Conservation (phyloP, 495 filamentous ascomycete genomes). For the Neurospora tetrasperma region DNA sequence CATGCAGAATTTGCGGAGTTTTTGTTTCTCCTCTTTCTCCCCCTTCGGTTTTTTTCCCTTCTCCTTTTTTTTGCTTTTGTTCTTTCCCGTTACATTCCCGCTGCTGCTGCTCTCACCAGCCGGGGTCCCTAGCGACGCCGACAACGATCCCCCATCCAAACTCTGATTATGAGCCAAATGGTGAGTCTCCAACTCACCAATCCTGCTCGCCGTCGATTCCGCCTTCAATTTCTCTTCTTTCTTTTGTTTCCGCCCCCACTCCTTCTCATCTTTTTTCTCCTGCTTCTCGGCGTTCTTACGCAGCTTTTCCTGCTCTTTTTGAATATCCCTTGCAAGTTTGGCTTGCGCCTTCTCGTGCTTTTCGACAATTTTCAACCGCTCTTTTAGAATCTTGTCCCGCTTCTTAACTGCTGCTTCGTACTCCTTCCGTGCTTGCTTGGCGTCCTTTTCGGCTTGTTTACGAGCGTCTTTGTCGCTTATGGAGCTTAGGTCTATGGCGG, state of each 20-base stretch:
- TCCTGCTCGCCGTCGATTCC: constrained; percentile 6
- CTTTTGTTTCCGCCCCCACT: constrained; percentile 12
- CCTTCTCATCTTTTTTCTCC: constrained; percentile 11
- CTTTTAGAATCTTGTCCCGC: constrained; percentile 49
- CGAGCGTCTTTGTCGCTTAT: constrained; percentile 50
- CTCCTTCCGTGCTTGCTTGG: constrained; percentile 43
- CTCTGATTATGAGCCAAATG: constrained; percentile 5
- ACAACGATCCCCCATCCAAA: neutral
- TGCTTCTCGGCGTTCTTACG: constrained; percentile 19
- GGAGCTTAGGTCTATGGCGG: constrained; percentile 36
- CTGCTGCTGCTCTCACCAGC: too few species aligned
- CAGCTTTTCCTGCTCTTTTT: constrained; percentile 29
- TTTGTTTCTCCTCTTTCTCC: constrained; percentile 34
- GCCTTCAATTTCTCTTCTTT: constrained; percentile 11
- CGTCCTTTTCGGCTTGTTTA: constrained; percentile 56
- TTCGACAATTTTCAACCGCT: constrained; percentile 45
- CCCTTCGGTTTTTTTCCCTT: constrained; percentile 8
- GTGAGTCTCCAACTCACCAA: neutral
- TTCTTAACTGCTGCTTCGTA: constrained; percentile 55
- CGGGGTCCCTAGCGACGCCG: constrained; percentile 3
- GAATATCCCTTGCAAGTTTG: constrained; percentile 24
- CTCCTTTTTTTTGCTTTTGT: neutral
- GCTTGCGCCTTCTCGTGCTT: constrained; percentile 42
- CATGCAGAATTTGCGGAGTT: constrained; percentile 68
- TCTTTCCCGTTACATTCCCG: neutral